Percentiles rank a stretch among this genome's conserved stretches.
Conservation (phyloP, 176 grass and related monocot species). For the Sorghum bicolor region DNA sequence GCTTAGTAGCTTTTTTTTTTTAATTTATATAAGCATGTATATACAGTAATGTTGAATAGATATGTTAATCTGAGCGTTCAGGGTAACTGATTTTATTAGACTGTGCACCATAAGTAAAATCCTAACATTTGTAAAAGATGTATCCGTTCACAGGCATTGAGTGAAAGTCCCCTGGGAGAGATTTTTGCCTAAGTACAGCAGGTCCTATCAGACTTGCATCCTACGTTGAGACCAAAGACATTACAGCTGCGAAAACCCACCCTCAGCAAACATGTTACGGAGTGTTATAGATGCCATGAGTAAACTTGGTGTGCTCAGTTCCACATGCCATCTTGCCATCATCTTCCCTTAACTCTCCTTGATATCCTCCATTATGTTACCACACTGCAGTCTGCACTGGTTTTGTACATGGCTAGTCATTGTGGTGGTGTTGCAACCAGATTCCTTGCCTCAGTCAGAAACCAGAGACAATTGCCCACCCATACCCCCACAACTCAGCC, state of each 20-base stretch:
- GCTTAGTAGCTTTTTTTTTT: conserved; percentile 7
- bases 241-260: neutral
- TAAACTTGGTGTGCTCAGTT: neutral
- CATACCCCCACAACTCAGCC: neutral
- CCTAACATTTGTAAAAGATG: neutral
- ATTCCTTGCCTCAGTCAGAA: neutral
- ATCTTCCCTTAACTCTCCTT: neutral
- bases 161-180: neutral
- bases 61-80: neutral
- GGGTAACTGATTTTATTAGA: neutral
- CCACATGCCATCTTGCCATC: neutral
- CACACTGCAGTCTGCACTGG: neutral
- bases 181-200: neutral
- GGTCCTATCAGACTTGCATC: neutral
- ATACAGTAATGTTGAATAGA: neutral
- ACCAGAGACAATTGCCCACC: neutral
- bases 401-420: neutral
- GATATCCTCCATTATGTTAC: neutral
- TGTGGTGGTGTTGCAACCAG: neutral
- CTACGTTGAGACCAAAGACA: neutral
- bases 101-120: neutral
- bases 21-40: conserved; percentile 25
- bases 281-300: neutral
- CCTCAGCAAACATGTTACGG: neutral
- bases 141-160: neutral